Conservation (phyloP, 108 stramenopile genomes). For the Skeletonema grethae region DNA sequence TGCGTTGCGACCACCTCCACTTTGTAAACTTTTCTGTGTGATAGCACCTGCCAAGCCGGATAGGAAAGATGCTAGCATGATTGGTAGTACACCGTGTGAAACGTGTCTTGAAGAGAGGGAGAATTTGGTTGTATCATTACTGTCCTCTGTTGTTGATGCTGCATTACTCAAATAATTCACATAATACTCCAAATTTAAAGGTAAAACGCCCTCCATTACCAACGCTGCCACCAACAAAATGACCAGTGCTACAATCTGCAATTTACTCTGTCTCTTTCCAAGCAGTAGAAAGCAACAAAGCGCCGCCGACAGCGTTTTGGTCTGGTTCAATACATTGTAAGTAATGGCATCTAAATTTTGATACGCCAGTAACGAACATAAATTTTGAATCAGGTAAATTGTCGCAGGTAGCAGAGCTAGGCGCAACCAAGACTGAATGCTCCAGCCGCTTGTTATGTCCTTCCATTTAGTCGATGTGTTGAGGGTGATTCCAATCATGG, state of each 20-base stretch:
- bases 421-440: conserved; percentile 56
- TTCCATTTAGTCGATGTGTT: conserved; percentile 19
- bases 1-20: conserved; percentile 69
- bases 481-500: conserved; percentile 51
- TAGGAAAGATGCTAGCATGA: conserved; percentile 81
- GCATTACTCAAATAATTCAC: conserved; percentile 12
- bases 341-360: conserved; percentile 91
- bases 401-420: conserved; percentile 86
- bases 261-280: conserved; percentile 75
- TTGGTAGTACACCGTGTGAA: conserved; percentile 80
- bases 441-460: conserved; percentile 55
- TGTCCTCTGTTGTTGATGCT: neutral
- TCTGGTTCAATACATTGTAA: conserved; percentile 96
- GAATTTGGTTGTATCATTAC: neutral
- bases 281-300: conserved; percentile 90
- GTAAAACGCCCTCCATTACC: conserved; percentile 70
- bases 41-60: conserved; percentile 91
- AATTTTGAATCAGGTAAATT: conserved; percentile 92
- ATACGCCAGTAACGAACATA: conserved; percentile 85
- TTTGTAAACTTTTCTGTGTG: conserved; percentile 88
- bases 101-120: conserved; percentile 51
- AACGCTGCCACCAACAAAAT: conserved; percentile 80
- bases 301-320: conserved; percentile 93
- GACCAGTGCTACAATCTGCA: conserved; percentile 86
- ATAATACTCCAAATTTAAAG: conserved; percentile 33